Conservation (phyloP, 1,284 basidiomycete genomes). For the Trichosporon inkin region DNA sequence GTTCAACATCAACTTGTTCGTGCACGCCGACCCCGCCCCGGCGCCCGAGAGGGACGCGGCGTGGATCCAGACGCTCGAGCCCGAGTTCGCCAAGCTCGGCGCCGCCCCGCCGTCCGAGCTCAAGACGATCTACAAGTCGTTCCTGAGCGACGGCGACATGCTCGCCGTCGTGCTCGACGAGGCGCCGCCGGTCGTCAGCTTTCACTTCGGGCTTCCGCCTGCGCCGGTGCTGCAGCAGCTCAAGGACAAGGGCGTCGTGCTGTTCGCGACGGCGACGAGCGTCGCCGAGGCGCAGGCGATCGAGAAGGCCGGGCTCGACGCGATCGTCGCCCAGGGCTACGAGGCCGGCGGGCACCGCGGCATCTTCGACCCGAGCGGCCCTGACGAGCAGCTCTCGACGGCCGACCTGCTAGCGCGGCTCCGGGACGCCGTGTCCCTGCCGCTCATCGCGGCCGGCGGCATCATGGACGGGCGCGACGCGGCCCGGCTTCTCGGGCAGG, state of each 20-base stretch:
- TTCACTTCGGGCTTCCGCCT: slow-evolving; percentile 43
- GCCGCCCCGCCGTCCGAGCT: slow-evolving; percentile 25
- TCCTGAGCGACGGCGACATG: slow-evolving; percentile 31
- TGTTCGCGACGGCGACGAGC: slow-evolving; percentile 34
- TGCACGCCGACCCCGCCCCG: slow-evolving; percentile 12
- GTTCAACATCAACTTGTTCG: slow-evolving; percentile 44
- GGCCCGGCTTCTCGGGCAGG: slow-evolving; percentile 25
- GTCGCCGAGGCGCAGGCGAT: slow-evolving; percentile 29
- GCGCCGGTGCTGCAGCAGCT: slow-evolving; percentile 20
- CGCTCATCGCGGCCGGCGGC: slow-evolving; percentile 40
- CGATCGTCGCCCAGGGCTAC: slow-evolving; percentile 38
- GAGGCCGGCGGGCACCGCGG: slow-evolving; percentile 46
- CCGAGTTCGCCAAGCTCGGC: slow-evolving; percentile 26
- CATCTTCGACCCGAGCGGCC: slow-evolving; percentile 28
- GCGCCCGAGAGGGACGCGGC: slow-evolving; percentile 15
- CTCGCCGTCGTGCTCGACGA: slow-evolving; percentile 33
- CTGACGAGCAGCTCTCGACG: slow-evolving; percentile 33
- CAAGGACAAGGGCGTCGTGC: slow-evolving; percentile 23
- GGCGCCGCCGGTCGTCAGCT: slow-evolving; percentile 33
- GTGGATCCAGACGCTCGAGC: slow-evolving; percentile 30
- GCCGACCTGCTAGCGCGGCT: slow-evolving; percentile 21
- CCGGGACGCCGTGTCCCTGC: slow-evolving; percentile 34
- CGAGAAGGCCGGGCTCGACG: slow-evolving; percentile 33
- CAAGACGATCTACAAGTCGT: slow-evolving; percentile 30
- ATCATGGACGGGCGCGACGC: slow-evolving; percentile 37